These are phyloP conservation scores for Fusarium sp. DNA, from an alignment of 2,329 filamentous ascomycete genomes.

Conservation along the genomic window DNA sequence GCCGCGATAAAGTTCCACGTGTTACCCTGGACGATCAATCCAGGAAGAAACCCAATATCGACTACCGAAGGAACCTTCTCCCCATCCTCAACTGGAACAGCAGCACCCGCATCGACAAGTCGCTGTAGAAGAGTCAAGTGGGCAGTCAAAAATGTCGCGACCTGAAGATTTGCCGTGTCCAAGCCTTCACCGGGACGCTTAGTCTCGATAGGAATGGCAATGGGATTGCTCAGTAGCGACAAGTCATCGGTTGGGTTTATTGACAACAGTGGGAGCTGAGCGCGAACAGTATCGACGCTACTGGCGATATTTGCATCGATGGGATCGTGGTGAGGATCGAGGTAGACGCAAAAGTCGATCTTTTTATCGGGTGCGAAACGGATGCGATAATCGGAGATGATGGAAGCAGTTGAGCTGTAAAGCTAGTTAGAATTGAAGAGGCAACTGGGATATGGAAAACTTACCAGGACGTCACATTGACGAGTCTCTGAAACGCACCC, in stretches of 20 bases:
- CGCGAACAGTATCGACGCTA: background rate
- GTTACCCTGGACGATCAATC: conserved; percentile 14
- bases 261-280: background rate
- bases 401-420: background rate
- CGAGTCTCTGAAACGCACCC: background rate
- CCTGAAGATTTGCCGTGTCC: background rate
- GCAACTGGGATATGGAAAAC: fast-evolving
- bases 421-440: background rate
- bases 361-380: background rate
- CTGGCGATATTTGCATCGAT: background rate
- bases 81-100: background rate
- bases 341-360: conserved; percentile 19
- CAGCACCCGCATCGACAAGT: background rate
- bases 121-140: background rate
- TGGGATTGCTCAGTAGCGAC: background rate
- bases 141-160: background rate
- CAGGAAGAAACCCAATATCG: conserved; percentile 2
- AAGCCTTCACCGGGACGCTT: conserved; percentile 5
- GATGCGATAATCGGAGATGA: background rate
- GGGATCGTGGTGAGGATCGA: background rate
- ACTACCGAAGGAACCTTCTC: background rate
- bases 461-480: background rate
- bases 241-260: background rate
- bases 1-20: background rate
- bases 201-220: conserved; percentile 21